Conservation (phyloP, 371 early-diverging fungal genomes). For the Choanephora cucurbitarum region DNA sequence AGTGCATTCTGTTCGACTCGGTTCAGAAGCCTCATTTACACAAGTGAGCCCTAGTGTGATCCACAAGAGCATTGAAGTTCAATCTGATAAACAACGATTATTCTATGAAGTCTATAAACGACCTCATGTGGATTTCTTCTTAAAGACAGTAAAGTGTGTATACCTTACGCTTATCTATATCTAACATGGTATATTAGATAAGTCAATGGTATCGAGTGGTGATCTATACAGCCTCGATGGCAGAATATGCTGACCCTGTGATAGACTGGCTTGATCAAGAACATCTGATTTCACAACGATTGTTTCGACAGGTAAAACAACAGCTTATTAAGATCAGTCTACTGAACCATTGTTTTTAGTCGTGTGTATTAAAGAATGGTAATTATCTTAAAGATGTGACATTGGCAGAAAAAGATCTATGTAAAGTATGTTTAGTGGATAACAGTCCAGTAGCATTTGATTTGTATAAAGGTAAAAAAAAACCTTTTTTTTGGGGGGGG, state of each 20-base stretch:
- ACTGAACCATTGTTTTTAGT: no score
- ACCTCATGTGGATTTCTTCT: constrained; percentile 91
- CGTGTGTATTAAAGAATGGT: constrained; percentile 73
- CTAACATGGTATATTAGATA: constrained; percentile 52
- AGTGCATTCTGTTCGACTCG: constrained; percentile 77
- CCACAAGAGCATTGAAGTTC: constrained; percentile 75
- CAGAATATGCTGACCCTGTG: constrained; percentile 97
- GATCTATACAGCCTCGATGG: constrained; percentile 97
- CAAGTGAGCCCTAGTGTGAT: constrained; percentile 24
- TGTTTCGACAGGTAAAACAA: constrained; percentile 81
- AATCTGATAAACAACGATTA: constrained; percentile 84
- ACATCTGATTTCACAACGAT: constrained; percentile 71
- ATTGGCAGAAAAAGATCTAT: constrained; percentile 79
- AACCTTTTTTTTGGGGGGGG: background rate
- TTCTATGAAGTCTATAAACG: constrained; percentile 95
- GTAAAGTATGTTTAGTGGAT: constrained; percentile 87
- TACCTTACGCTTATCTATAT: background rate
- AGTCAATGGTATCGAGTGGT: constrained; percentile 95
- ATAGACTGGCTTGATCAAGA: constrained; percentile 90
- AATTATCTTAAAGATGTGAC: constrained; percentile 87
- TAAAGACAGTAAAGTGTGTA: constrained; percentile 67
- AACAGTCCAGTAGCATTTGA: constrained; percentile 89
- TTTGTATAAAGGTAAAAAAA: constrained; percentile 68
- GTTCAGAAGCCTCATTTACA: constrained; percentile 15
- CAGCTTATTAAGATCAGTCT: no score